phyloP scores from a whole-genome alignment of 352 stramenopile species.

The Phytopythium helicoides region DNA sequence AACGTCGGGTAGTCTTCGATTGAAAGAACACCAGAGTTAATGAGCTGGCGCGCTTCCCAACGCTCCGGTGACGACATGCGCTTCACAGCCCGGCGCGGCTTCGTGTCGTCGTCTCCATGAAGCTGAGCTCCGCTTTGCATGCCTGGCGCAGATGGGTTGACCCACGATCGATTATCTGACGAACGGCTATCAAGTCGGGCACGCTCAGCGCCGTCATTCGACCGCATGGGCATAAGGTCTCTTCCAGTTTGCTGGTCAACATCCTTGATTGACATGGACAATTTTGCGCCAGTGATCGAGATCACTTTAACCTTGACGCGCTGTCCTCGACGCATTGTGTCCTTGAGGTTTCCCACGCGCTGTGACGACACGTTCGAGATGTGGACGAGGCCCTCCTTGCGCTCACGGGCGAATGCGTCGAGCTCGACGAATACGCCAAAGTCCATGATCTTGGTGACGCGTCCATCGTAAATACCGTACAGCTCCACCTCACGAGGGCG shows the following conservation, averaged over 20 bases:
- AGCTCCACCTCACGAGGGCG: constrained; percentile 62
- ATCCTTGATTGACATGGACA: constrained; percentile 97
- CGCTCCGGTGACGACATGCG: constrained; percentile 95
- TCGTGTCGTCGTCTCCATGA: constrained; percentile 66
- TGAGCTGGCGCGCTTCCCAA: constrained; percentile 97
- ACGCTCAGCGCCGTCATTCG: constrained; percentile 49
- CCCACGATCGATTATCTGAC: constrained; percentile 69
- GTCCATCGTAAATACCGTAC: constrained; percentile 94
- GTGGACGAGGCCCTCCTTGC: constrained; percentile 94
- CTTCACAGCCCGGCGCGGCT: constrained; percentile 73
- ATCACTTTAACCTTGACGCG: constrained; percentile 97
- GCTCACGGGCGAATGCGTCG: constrained; percentile 47
- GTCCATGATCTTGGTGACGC: constrained; percentile 94
- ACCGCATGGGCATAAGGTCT: constrained; percentile 94
- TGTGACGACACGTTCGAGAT: constrained; percentile 90
- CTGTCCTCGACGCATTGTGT: constrained; percentile 87
- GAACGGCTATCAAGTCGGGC: constrained; percentile 46
- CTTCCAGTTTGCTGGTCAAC: constrained; percentile 94
- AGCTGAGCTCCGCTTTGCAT: constrained; percentile 63
- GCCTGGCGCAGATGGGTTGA: constrained; percentile 82
- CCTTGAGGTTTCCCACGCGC: constrained; percentile 86
- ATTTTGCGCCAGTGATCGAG: constrained; percentile 84
- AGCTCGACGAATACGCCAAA: constrained; percentile 98
- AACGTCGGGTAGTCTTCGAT: constrained; percentile 98
- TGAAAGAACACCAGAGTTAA: constrained; percentile 97